These are phyloP conservation scores for Cryoendolithus antarcticus DNA, from an alignment of 2,329 filamentous ascomycete genomes.

Conservation along the genomic window DNA sequence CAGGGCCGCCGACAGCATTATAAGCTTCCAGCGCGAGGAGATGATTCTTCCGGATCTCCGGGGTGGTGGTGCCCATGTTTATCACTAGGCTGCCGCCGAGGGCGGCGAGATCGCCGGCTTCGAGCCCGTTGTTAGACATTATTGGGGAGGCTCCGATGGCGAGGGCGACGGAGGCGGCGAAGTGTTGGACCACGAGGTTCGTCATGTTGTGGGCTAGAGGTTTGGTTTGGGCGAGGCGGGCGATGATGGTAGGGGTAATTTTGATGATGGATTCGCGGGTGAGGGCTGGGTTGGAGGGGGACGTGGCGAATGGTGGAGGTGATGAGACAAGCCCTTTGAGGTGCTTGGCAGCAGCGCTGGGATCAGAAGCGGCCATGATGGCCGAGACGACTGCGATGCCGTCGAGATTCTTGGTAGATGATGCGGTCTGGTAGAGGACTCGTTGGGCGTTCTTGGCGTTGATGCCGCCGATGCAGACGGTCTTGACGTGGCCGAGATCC, in stretches of 20 bases:
- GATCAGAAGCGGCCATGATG: conserved; percentile 61
- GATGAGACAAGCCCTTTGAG: conserved; percentile 45
- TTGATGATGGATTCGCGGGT: conserved; percentile 16
- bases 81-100: conserved; percentile 71
- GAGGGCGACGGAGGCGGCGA: conserved; percentile 82
- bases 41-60: conserved; percentile 61
- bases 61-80: conserved; percentile 88
- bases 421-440: conserved; percentile 58
- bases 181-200: conserved; percentile 88
- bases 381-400: conserved; percentile 85
- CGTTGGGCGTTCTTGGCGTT: conserved; percentile 63
- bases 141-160: conserved; percentile 79
- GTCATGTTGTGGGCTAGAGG: conserved; percentile 95
- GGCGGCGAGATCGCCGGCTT: conserved; percentile 67
- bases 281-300: conserved; percentile 18
- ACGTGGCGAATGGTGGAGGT: conserved; percentile 23
- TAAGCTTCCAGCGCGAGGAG: conserved; percentile 65
- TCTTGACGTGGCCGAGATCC: conserved; percentile 34
- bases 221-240: conserved; percentile 46
- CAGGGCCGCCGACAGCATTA: conserved; percentile 61
- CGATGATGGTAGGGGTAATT: conserved; percentile 31
- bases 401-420: conserved; percentile 49
- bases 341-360: conserved; percentile 47
- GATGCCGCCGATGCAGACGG: conserved; percentile 83
- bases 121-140: conserved; percentile 79